Conservation (phyloP, 2,329 filamentous ascomycete genomes). For the Fusarium poae region DNA sequence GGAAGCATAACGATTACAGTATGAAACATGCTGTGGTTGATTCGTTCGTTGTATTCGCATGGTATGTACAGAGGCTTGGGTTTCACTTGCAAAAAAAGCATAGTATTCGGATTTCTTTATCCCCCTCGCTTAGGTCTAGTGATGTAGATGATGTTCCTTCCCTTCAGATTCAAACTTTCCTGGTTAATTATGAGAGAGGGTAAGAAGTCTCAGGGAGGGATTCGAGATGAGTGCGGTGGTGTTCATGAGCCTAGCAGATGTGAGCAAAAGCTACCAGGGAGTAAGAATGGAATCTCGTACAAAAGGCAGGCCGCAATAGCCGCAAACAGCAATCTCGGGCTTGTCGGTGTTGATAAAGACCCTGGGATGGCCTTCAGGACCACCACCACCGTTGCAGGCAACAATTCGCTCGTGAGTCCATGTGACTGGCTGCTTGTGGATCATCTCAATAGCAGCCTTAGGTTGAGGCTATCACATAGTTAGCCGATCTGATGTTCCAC, state of each 20-base stretch:
- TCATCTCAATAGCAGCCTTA: constrained; percentile 90
- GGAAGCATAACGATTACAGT: constrained; percentile 1
- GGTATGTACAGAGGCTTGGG: constrained; percentile 45
- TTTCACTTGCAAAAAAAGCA: constrained; percentile 29
- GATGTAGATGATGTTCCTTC: constrained; percentile 21
- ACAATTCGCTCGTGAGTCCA: constrained; percentile 89
- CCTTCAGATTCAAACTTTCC: constrained; percentile 27
- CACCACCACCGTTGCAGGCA: constrained; percentile 92
- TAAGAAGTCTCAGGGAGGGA: constrained; percentile 84
- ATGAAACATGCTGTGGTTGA: constrained; percentile 11
- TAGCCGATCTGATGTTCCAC: constrained; percentile 36
- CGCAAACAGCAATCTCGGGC: constrained; percentile 90
- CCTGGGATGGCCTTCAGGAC: constrained; percentile 87
- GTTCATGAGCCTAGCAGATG: constrained; percentile 81
- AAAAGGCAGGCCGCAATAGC: constrained; percentile 93
- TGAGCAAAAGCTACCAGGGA: constrained; percentile 21
- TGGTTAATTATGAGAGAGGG: constrained; percentile 70
- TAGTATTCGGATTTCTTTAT: constrained; percentile 26
- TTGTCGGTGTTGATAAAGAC: constrained; percentile 99
- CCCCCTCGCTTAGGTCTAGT: constrained; percentile 24
- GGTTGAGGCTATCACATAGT: constrained; percentile 78
- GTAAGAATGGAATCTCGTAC: constrained; percentile 68
- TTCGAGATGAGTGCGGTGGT: constrained; percentile 86
- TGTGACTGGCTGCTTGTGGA: constrained; percentile 93
- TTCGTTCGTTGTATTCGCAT: constrained; percentile 44